A percentile compares a stretch with the other conserved stretches of the same genome.
These are phyloP conservation scores for Annulohypoxylon nitens DNA, from an alignment of 495 filamentous ascomycete genomes.

Conservation along the genomic window DNA sequence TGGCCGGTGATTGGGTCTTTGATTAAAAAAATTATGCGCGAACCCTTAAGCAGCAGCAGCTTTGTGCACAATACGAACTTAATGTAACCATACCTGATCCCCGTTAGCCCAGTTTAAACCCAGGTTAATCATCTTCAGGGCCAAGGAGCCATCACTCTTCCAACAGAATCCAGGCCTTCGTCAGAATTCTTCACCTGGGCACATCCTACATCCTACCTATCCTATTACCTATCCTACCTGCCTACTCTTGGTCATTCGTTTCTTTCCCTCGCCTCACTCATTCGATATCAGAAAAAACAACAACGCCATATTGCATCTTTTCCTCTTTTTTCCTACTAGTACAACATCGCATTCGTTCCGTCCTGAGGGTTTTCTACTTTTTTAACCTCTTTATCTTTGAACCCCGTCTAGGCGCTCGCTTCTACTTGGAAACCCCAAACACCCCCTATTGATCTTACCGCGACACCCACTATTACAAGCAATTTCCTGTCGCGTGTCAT, in stretches of 20 bases:
- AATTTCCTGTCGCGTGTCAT: constrained; percentile 36
- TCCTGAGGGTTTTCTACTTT: constrained; percentile 12
- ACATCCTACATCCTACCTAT: constrained; percentile 33
- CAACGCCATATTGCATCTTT: constrained; percentile 32
- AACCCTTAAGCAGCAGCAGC: constrained; percentile 33
- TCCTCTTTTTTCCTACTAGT: neutral
- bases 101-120: constrained; percentile 5
- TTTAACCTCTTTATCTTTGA: constrained; percentile 12
- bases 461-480: neutral
- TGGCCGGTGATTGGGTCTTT: constrained; percentile 44
- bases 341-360: constrained; percentile 24
- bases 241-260: constrained; percentile 43
- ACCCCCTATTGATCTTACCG: constrained; percentile 22
- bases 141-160: constrained; percentile 20
- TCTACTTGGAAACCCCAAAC: constrained; percentile 3
- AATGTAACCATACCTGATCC: constrained; percentile 45
- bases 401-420: constrained; percentile 2
- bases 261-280: constrained; percentile 32
- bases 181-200: constrained; percentile 44
- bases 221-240: constrained; percentile 23
- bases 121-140: constrained; percentile 13
- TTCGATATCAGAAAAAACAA: constrained; percentile 20
- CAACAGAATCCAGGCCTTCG: constrained; percentile 33
- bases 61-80: constrained; percentile 50
- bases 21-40: constrained; percentile 43